These are phyloP conservation scores for Wickerhamomyces hampshirensis DNA, from an alignment of 805 yeast species.

Conservation along the genomic window DNA sequence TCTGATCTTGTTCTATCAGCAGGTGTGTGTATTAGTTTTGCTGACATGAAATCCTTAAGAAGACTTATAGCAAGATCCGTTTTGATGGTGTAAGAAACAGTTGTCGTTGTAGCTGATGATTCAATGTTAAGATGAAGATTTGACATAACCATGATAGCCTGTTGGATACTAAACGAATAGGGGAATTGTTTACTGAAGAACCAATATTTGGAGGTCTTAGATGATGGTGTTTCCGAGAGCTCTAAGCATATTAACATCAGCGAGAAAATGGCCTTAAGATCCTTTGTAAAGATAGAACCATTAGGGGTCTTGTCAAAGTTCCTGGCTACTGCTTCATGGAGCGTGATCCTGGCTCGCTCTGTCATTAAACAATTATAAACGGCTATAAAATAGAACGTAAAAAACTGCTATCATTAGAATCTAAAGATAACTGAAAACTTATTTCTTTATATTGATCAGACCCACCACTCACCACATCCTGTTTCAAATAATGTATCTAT, in stretches of 20 bases:
- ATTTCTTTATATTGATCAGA: too few species aligned
- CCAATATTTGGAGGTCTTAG: constrained; percentile 21
- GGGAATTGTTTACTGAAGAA: constrained; percentile 36
- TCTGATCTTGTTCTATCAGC: constrained; percentile 58
- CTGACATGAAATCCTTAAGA: constrained; percentile 48
- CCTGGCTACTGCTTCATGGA: constrained; percentile 40
- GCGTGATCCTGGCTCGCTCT: constrained; percentile 15
- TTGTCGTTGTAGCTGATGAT: constrained; percentile 45
- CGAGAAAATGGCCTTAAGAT: constrained; percentile 57
- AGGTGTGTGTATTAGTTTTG: constrained; percentile 69
- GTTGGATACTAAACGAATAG: constrained; percentile 46
- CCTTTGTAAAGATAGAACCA: constrained; percentile 50
- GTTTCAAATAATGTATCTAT: neutral
- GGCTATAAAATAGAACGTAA: too few species aligned
- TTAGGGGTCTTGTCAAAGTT: constrained; percentile 45
- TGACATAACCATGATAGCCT: constrained; percentile 50
- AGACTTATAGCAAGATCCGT: constrained; percentile 43
- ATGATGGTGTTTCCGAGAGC: constrained; percentile 28
- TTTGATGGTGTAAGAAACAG: constrained; percentile 50
- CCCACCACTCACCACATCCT: too few species aligned
- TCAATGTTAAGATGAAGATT: constrained; percentile 44
- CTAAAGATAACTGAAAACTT: neutral
- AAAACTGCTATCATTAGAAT: too few species aligned
- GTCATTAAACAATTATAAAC: neutral
- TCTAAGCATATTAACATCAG: constrained; percentile 41